Conservation (phyloP, 371 early-diverging fungal genomes). For the Blakeslea trispora region DNA sequence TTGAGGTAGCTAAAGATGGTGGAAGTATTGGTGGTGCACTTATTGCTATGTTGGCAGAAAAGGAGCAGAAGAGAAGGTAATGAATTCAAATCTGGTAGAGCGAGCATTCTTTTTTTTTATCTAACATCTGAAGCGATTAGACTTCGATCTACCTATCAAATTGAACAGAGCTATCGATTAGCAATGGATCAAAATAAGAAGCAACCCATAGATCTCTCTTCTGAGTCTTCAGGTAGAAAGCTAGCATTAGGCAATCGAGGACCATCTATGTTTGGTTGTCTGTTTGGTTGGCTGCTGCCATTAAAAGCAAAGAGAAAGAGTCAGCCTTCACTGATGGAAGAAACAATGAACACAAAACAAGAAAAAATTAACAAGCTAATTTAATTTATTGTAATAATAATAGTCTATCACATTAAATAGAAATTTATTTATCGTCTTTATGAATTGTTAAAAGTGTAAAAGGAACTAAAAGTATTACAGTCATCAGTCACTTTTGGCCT, state of each 20-base stretch:
- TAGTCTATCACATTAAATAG: too few species aligned
- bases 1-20: conserved; percentile 50
- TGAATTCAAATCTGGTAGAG: neutral
- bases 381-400: too few species aligned
- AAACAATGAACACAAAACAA: too few species aligned
- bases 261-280: conserved; percentile 22
- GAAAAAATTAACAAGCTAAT: too few species aligned
- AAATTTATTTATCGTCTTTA: too few species aligned
- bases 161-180: neutral
- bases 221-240: too few species aligned
- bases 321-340: too few species aligned
- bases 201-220: conserved; percentile 3
- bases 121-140: neutral
- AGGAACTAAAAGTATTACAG: too few species aligned
- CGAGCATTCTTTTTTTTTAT: too few species aligned
- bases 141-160: neutral
- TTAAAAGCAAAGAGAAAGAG: conserved; percentile 5
- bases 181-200: neutral
- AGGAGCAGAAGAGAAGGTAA: conserved; percentile 13
- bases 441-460: too few species aligned
- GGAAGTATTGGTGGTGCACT: conserved; percentile 51
- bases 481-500: too few species aligned
- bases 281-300: conserved; percentile 22
- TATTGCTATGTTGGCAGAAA: conserved; percentile 43
- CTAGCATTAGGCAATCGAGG: too few species aligned